These are phyloP conservation scores for Zymoseptoria ardabiliae DNA, from an alignment of 2,329 filamentous ascomycete species.

Conservation along the genomic window DNA sequence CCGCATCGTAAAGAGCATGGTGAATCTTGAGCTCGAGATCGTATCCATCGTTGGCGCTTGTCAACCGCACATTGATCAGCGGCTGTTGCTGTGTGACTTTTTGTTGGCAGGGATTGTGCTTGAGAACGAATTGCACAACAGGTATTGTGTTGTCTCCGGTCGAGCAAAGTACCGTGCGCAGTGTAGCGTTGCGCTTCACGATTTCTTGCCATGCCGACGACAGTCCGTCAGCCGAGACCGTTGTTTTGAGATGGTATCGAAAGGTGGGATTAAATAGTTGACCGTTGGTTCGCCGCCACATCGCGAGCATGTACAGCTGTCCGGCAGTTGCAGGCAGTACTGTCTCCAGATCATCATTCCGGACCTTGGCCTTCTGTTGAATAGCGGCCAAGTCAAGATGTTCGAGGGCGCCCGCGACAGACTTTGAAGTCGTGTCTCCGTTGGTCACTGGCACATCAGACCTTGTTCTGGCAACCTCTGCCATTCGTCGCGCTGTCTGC, in stretches of 20 bases:
- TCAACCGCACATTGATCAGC: slow-evolving; percentile 18
- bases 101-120: slow-evolving; percentile 31
- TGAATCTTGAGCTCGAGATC: slow-evolving; percentile 54
- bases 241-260: slow-evolving; percentile 46
- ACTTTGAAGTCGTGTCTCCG: slow-evolving; percentile 30
- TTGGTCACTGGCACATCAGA: not conserved
- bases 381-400: slow-evolving; percentile 6
- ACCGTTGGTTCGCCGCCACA: slow-evolving; percentile 63
- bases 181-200: slow-evolving; percentile 50
- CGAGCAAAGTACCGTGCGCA: slow-evolving; percentile 61
- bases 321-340: slow-evolving; percentile 66
- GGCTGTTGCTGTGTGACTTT: slow-evolving; percentile 18
- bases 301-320: slow-evolving; percentile 72
- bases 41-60: slow-evolving; percentile 11
- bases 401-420: slow-evolving; percentile 12
- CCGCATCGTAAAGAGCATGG: slow-evolving; percentile 81
- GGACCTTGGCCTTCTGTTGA: slow-evolving; percentile 30
- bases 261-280: slow-evolving; percentile 69
- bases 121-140: slow-evolving; percentile 57
- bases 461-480: slow-evolving; percentile 27
- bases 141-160: slow-evolving; percentile 43
- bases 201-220: slow-evolving; percentile 56
- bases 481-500: slow-evolving; percentile 59
- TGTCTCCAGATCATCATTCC: slow-evolving; percentile 42
- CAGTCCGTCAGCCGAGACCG: slow-evolving; percentile 37